These are phyloP conservation scores for Candida gigantensis DNA, from an alignment of 1,139 yeast species.

Conservation along the genomic window DNA sequence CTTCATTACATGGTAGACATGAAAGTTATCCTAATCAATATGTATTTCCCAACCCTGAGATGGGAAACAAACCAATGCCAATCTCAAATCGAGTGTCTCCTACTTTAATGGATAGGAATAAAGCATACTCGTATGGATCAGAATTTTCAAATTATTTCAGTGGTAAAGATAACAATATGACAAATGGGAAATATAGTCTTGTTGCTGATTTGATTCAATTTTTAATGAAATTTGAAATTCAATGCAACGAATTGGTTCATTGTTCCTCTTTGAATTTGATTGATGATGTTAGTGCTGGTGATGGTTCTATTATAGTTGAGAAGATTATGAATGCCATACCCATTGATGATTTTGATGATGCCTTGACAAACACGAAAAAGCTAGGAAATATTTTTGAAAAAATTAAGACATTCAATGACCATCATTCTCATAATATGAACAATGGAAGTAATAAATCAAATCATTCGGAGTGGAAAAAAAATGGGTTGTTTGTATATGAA, in stretches of 20 bases:
- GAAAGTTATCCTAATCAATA: slow-evolving; percentile 17
- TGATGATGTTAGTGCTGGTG: background rate
- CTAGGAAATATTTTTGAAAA: slow-evolving; percentile 13
- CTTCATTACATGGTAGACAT: slow-evolving; percentile 13
- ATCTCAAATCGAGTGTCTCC: slow-evolving; percentile 9
- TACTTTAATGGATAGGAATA: slow-evolving; percentile 10
- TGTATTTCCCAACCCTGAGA: slow-evolving; percentile 10
- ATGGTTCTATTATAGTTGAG: slow-evolving; percentile 4
- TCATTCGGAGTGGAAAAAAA: slow-evolving; percentile 3
- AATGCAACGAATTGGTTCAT: slow-evolving; percentile 11
- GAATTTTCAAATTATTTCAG: slow-evolving; percentile 2
- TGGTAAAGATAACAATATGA: background rate
- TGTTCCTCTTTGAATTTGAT: slow-evolving; percentile 1
- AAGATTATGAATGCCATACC: slow-evolving; percentile 9
- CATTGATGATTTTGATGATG: slow-evolving; percentile 12
- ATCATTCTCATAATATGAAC: too few relatives aligned
- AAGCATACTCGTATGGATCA: slow-evolving; percentile 1
- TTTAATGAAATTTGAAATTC: slow-evolving; percentile 14
- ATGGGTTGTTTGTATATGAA: slow-evolving; percentile 9
- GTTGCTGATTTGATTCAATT: slow-evolving; percentile 14
- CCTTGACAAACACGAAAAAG: slow-evolving; percentile 11
- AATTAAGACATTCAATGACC: slow-evolving; percentile 8
- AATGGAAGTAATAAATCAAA: background rate
- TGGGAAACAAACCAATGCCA: slow-evolving; percentile 4
- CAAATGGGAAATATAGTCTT: slow-evolving; percentile 8